Conservation (phyloP, 306 rosid genomes). For the Glycine soja region DNA sequence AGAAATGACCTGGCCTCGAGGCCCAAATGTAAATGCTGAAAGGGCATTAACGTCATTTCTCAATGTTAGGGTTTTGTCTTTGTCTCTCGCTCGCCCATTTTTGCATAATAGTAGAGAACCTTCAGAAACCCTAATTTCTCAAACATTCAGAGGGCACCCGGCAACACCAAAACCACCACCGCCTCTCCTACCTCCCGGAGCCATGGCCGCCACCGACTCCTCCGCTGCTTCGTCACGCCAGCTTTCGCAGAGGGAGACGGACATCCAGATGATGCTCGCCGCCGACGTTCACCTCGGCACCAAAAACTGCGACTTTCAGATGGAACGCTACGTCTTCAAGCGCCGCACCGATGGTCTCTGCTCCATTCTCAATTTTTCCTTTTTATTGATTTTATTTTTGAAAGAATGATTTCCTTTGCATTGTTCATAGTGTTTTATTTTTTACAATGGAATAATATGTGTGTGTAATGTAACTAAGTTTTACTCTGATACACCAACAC, state of each 20-base stretch:
- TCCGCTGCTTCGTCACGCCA: slow-evolving; percentile 51
- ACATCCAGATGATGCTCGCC: slow-evolving; percentile 88
- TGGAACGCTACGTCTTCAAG: slow-evolving; percentile 86
- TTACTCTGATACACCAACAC: neutral
- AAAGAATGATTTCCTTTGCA: neutral
- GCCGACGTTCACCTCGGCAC: slow-evolving; percentile 85
- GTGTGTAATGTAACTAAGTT: neutral
- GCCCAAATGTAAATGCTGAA: neutral
- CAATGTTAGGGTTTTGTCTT: neutral
- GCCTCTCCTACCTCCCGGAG: neutral
- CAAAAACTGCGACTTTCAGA: slow-evolving; percentile 78
- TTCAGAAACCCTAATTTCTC: slow-evolving; percentile 2
- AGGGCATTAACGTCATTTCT: neutral
- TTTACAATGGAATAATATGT: neutral
- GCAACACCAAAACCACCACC: too few relatives aligned
- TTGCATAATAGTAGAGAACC: neutral
- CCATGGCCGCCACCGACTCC: slow-evolving; percentile 56
- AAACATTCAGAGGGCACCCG: neutral
- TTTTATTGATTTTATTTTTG: too few relatives aligned
- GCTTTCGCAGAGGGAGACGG: slow-evolving; percentile 77
- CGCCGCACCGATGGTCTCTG: slow-evolving; percentile 69
- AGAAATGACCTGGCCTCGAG: neutral
- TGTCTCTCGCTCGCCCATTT: neutral
- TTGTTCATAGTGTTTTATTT: neutral
- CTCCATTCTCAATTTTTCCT: neutral